These are phyloP conservation scores for Penicillium corylophilum DNA, from an alignment of 2,329 filamentous ascomycete genomes.

Conservation along the genomic window DNA sequence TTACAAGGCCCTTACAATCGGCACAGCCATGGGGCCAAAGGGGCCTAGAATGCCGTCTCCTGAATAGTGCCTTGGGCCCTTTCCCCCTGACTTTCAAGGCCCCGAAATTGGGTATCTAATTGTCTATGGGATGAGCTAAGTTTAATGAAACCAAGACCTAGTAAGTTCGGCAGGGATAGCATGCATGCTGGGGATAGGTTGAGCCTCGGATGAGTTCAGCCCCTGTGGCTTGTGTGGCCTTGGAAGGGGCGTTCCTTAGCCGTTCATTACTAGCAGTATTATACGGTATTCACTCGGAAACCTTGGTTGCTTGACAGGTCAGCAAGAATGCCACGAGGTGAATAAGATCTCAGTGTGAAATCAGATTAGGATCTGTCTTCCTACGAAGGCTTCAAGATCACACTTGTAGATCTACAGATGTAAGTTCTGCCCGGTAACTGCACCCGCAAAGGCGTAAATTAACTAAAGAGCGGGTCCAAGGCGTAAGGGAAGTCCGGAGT, in stretches of 20 bases:
- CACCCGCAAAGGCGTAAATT: not conserved
- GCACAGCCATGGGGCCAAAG: conserved; percentile 2
- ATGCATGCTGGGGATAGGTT: not conserved
- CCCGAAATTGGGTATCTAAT: not conserved
- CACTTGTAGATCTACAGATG: not conserved
- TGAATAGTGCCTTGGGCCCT: not conserved
- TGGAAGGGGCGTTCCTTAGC: not conserved
- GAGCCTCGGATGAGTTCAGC: conserved; percentile 8
- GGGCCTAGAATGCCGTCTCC: conserved; percentile 8
- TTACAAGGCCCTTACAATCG: not conserved
- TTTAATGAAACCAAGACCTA: not conserved
- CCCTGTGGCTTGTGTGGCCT: conserved; percentile 17
- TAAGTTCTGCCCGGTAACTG: not conserved
- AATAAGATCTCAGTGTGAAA: not conserved
- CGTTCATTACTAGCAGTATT: not conserved
- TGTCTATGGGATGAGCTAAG: not conserved
- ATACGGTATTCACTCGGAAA: not conserved
- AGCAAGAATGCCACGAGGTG: not conserved
- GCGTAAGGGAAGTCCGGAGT: conserved; percentile 20
- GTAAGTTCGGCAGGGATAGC: not conserved
- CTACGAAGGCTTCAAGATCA: too few species aligned
- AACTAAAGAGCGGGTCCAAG: conserved; percentile 11
- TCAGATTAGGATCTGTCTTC: not conserved
- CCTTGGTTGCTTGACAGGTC: not conserved
- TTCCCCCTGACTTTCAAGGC: not conserved